Evolutionary conservation across 2,329 filamentous ascomycete species (phyloP).

Genomic region (Chaetomium sp.): DNA sequence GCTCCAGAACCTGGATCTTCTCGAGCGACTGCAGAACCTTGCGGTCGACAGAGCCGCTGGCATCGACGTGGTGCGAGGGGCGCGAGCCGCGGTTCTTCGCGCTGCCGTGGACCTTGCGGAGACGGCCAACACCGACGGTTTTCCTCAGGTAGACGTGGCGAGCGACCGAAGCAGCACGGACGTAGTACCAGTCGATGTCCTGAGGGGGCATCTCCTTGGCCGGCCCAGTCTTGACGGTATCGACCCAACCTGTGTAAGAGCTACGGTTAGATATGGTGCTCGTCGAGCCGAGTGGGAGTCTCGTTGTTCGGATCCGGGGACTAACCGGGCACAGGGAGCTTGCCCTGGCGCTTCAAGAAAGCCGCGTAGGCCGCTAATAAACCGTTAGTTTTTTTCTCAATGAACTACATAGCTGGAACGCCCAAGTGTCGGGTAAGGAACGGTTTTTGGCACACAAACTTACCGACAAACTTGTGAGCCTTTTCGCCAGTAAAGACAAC

Average conservation of each 20-base stretch:
- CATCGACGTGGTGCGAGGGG: conserved; percentile 92
- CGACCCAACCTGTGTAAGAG: conserved; percentile 73
- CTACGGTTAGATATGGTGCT: conserved; percentile 16
- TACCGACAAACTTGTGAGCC: conserved; percentile 79
- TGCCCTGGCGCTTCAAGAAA: conserved; percentile 92
- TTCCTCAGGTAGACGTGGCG: conserved; percentile 99
- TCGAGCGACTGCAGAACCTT: conserved; percentile 96
- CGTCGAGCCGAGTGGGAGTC: not conserved
- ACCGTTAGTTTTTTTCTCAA: conserved; percentile 58
- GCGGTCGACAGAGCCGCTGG: conserved; percentile 91
- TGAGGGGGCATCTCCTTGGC: conserved; percentile 97
- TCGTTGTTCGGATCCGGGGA: conserved; percentile 23
- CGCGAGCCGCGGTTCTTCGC: conserved; percentile 95
- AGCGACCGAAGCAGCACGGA: conserved; percentile 88
- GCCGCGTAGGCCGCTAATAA: conserved; percentile 77
- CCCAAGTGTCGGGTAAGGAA: too few species aligned
- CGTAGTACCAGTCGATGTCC: conserved; percentile 94
- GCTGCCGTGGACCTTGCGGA: conserved; percentile 92
- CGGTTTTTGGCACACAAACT: conserved; percentile 1
- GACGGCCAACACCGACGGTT: conserved; percentile 95
- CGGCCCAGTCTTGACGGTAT: conserved; percentile 97
- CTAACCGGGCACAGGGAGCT: conserved; percentile 83
- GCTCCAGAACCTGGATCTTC: conserved; percentile 98
- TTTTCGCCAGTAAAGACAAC: conserved; percentile 35
- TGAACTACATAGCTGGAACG: not conserved